Evolutionary conservation across 768 basidiomycete genomes (phyloP).

Genomic region (Mycena olivaceomarginata): DNA sequence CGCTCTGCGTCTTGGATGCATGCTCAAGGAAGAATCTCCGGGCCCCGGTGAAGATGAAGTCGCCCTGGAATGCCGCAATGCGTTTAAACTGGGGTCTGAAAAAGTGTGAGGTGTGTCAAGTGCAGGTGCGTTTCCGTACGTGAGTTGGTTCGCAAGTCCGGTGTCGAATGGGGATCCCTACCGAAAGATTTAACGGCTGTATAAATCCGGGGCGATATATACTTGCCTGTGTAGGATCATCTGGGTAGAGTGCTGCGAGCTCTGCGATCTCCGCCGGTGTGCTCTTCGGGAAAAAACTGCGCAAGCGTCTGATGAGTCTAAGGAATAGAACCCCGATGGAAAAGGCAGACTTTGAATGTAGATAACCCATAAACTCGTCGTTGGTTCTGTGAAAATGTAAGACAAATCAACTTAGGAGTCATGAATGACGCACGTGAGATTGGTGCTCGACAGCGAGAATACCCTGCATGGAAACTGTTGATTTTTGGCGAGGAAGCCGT

Average conservation of each 20-base stretch:
- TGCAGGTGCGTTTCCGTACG: slow-evolving; percentile 8
- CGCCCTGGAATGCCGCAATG: slow-evolving; percentile 38
- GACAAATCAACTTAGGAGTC: background rate
- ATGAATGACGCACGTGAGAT: slow-evolving; percentile 23
- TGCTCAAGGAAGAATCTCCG: slow-evolving; percentile 35
- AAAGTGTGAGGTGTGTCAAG: too few relatives aligned
- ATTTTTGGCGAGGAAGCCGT: background rate
- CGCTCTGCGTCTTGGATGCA: slow-evolving; percentile 27
- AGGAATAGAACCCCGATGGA: background rate
- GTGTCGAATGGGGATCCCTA: slow-evolving; percentile 41
- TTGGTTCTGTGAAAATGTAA: slow-evolving; percentile 35
- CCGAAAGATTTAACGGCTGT: background rate
- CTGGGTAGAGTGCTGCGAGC: slow-evolving; percentile 28
- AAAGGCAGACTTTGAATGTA: slow-evolving; percentile 25
- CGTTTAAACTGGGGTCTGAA: slow-evolving; percentile 39
- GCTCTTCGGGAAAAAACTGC: slow-evolving; percentile 22
- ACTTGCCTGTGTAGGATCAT: slow-evolving; percentile 16
- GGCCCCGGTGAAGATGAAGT: slow-evolving; percentile 22
- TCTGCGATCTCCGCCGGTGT: slow-evolving; percentile 24
- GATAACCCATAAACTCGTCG: slow-evolving; percentile 24
- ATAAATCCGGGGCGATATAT: background rate
- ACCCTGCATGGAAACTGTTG: background rate
- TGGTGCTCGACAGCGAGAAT: slow-evolving; percentile 24
- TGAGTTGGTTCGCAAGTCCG: slow-evolving; percentile 25
- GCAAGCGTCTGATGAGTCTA: too few relatives aligned